Base-by-base conservation (phyloP, 495 filamentous ascomycete species). In the Copromyces sp. region DNA sequence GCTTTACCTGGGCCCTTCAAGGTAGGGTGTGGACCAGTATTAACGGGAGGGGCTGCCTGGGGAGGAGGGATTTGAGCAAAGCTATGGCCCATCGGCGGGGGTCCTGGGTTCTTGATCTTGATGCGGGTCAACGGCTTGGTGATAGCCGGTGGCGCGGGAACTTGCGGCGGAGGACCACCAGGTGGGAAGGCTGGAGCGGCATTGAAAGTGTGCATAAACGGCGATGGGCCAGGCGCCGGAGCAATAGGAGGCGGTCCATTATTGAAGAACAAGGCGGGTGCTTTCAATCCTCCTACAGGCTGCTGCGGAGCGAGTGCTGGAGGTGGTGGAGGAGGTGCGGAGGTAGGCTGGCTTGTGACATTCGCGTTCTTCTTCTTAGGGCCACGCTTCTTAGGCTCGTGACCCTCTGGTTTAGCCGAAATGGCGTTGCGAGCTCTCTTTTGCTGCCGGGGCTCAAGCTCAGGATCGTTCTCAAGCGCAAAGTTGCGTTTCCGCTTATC, bases 401-500 rank as follows among this genome's bases (percentile, higher is more conserved):
- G 17, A 40, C 44, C 38, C 14, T 75, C 76, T 29, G 16, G 41
- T 61, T 77, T 75, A 17, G 71, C 45, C 0, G 47, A 53, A 0
- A 44, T 68, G 6, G 70, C 45, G 29, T 39, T 70, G 5, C 80
- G 75, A 14, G 69, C 53, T 11, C 78, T 76, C 47, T 77, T 74
- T 29, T 75, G 72, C 3, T 75, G 47, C 17, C 77, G 73, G 16
- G 76, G n/a, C 47, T 78, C 79, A 4, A 78, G 71, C 40, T 78
- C 75, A 7, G 79, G 77, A 45, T 81, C 81, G 71, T 82, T 82
- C 69, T 80, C 78, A 20, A 81, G 77, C 16, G 69, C 78, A 76
- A 79, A 82, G 59, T 80, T 82, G 45, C 81, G 79, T 72, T 77
- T 81, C 8, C 75, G 75, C 73, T 81, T 81, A 20, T 81, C 80